Evolutionary conservation across 371 early-diverging fungal genomes (phyloP).

Genomic region (Actinomucor elegans): DNA sequence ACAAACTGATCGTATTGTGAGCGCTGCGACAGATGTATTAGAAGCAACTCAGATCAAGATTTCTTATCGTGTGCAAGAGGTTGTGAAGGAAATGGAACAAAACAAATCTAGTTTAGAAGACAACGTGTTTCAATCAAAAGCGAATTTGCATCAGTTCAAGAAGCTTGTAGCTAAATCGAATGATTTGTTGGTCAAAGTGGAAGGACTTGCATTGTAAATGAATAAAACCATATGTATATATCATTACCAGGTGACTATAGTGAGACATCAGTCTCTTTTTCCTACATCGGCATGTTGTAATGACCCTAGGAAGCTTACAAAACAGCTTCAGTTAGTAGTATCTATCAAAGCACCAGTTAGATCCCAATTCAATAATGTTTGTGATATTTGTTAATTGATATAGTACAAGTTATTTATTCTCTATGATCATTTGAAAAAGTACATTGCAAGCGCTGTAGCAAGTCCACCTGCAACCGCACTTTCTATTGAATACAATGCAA

Average conservation of each 20-base stretch:
- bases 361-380: too few species aligned
- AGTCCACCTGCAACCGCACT: constrained; percentile 49
- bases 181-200: background rate
- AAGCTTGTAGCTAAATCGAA: background rate
- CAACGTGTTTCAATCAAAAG: background rate
- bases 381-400: too few species aligned
- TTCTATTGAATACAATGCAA: constrained; percentile 36
- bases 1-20: background rate
- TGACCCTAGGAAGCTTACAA: too few species aligned
- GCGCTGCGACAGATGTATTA: background rate
- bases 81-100: background rate
- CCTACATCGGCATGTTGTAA: too few species aligned
- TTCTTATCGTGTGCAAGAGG: background rate
- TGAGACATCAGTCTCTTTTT: too few species aligned
- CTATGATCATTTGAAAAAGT: constrained; percentile 27
- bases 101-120: background rate
- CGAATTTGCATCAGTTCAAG: background rate
- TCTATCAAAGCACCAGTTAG: too few species aligned
- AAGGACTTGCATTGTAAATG: too few species aligned
- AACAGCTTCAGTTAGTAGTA: too few species aligned
- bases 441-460: constrained; percentile 37
- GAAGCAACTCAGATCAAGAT: constrained; percentile 1
- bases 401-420: background rate
- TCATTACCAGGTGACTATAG: too few species aligned
- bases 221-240: too few species aligned